These are phyloP conservation scores for Cryptococcus sp. DNA, from an alignment of 1,284 basidiomycete species.

Conservation along the genomic window DNA sequence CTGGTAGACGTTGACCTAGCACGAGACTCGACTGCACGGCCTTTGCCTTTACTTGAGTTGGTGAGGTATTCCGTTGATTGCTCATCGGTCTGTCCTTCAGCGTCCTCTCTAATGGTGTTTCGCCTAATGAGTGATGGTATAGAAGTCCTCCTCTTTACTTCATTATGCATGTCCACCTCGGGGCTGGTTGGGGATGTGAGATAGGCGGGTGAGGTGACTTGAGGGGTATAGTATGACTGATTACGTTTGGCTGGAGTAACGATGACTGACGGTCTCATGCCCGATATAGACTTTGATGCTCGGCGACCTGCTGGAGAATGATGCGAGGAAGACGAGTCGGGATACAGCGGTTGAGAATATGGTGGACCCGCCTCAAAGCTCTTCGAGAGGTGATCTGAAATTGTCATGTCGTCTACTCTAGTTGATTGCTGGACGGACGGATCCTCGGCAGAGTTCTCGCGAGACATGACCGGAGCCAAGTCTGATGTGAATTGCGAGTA, in stretches of 20 bases:
- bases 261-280: slow-evolving; percentile 8
- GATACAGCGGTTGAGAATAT: slow-evolving; percentile 3
- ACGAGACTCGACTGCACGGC: slow-evolving; percentile 30
- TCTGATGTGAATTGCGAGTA: slow-evolving; percentile 31
- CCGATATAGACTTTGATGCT: slow-evolving; percentile 20
- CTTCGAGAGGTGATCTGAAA: slow-evolving; percentile 8
- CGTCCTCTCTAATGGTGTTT: slow-evolving; percentile 17
- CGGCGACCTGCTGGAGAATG: slow-evolving; percentile 1
- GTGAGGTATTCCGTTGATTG: neutral
- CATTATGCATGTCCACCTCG: slow-evolving; percentile 5
- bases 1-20: slow-evolving; percentile 48
- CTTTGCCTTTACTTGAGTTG: slow-evolving; percentile 6
- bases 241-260: slow-evolving; percentile 8
- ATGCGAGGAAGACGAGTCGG: neutral
- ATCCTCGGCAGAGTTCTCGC: slow-evolving; percentile 38
- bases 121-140: slow-evolving; percentile 32
- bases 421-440: neutral
- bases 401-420: slow-evolving; percentile 1
- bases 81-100: slow-evolving; percentile 6
- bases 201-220: slow-evolving; percentile 4
- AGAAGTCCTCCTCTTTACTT: slow-evolving; percentile 44
- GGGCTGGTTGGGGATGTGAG: slow-evolving; percentile 8
- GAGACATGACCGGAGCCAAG: slow-evolving; percentile 37
- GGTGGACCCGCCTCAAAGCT: slow-evolving; percentile 14
- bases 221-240: slow-evolving; percentile 20